Base-by-base conservation (phyloP, 257 asterid species). In the Craterostigma plantagineum region DNA sequence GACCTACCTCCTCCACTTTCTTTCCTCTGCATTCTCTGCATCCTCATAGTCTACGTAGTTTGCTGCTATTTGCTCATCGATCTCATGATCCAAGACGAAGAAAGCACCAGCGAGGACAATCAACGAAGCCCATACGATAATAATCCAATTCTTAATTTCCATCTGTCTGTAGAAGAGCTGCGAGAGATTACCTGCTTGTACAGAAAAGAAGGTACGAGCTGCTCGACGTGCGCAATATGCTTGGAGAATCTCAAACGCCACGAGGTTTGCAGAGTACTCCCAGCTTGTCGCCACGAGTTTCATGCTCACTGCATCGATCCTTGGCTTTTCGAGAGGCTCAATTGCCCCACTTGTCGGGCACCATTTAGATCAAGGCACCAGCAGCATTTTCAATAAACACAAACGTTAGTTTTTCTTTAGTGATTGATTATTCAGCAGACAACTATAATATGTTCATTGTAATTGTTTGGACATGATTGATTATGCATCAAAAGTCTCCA, bases 271-370 rank as follows among this genome's bases (percentile, higher is more conserved):
- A 57, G 77, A 18, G 56, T 55, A 18, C 57, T 77, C 46, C 92
- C 80, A 7, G 61, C 64, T 52, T 75, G 87, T 56, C 64, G 39
- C 35, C 92, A 75, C 44, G 65, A 66, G 58, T 75, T 71, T 38
- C 92, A 75, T 56, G 75, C 75, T 34, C 61, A 51, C 0, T 75
- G 92, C 48, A 67, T 79, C n/a, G 92, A 75, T 45, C 77, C 69
- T 46, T 71, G 86, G 86, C 65, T 78, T 27, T 52, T 49, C 16
- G 72, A 42, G 61, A 70, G 63, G 46, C 50, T 49, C 36, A 79
- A 71, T 10, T 75, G 82, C n/a, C 86, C 79, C 0, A 59, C 59
- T 23, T 71, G 86, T 41, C 54, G 82, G 35, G 50, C 69, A 3
- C 73, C 75, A 0, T 75, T 69, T 46, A 50, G 62, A 17, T 50